These are phyloP conservation scores for Panicum miliaceum DNA, from an alignment of 176 grass and related monocot genomes.

Conservation along the genomic window DNA sequence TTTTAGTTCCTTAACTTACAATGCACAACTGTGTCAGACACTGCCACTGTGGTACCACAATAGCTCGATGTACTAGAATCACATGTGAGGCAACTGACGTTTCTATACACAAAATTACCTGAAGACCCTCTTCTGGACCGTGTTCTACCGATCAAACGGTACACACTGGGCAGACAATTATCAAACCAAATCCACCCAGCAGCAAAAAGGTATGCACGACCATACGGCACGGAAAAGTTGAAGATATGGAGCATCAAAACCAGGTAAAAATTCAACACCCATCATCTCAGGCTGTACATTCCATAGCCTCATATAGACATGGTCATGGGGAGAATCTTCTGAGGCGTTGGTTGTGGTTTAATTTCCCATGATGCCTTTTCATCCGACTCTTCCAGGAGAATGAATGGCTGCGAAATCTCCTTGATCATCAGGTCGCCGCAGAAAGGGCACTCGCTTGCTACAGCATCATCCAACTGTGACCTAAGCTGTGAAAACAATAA, in stretches of 20 bases:
- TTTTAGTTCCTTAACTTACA: neutral
- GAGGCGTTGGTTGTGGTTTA: slow-evolving; percentile 57
- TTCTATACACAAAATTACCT: slow-evolving; percentile 29
- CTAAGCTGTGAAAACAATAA: slow-evolving; percentile 61
- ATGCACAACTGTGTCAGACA: neutral
- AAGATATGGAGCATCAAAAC: neutral
- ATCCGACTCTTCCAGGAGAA: slow-evolving; percentile 63
- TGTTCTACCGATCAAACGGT: neutral
- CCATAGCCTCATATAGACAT: slow-evolving; percentile 59
- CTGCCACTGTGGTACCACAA: neutral
- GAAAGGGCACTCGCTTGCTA: slow-evolving; percentile 91
- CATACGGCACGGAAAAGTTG: neutral
- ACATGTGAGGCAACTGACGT: neutral
- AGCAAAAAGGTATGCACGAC: neutral
- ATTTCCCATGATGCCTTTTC: slow-evolving; percentile 91
- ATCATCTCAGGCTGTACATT: neutral
- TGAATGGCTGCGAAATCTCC: slow-evolving; percentile 83
- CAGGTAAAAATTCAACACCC: neutral
- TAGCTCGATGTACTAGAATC: neutral
- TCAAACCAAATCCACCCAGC: slow-evolving; percentile 18
- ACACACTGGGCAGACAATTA: slow-evolving; percentile 39
- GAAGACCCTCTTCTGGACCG: neutral
- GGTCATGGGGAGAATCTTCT: slow-evolving; percentile 89
- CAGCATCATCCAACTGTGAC: slow-evolving; percentile 83
- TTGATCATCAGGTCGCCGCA: slow-evolving; percentile 97